Evolutionary conservation across 1,139 yeast species (phyloP), one percentile per base, ranked within the genome.

Genomic region (Wickerhamomyces sp.): DNA sequence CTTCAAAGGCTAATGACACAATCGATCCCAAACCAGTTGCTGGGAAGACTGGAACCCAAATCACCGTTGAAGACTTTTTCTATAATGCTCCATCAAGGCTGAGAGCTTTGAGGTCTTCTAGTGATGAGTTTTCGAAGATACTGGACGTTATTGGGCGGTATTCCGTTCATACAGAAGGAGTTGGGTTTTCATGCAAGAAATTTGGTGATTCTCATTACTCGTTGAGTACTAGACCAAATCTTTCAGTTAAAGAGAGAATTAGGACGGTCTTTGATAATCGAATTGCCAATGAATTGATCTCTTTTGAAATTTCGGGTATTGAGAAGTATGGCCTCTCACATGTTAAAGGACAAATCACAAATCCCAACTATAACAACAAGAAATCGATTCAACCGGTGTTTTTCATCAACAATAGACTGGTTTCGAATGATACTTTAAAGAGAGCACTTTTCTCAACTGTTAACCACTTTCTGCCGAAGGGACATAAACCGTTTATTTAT

Each of bases 141-240:
- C 64, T 93, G 39, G 98, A 93, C 54, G 89, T 93, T 3, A 79
- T 88, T 1, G 90, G 93, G 2, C 73, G 88, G 43, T 94, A 94
- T 59, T 84, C 96, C 1, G 72, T 93, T 1, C 95, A 91, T 61
- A 75, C 86, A 1, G 66, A 64, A 0, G 72, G 72, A 0, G 85
- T 86, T 2, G 93, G 94, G 0, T 81, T 93, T 54, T 78, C 85
- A 7, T 86, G 95, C 59, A 89, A 88, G 64, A 84, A 84, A 58
- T 71, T 72, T 53, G 95, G 95, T 2, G 93, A 72, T 23, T 64
- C 84, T 2, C 75, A 76, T 45, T 80, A 72, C 53, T 72, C 83
- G 9, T 63, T 87, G 14, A 66, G 76, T 4, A 76, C 86, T 0
- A 67, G 87, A 37, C 72, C 78, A 0, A 61, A 63, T 7, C 60